Conservation (phyloP, 257 asterid genomes). For the Capsicum baccatum region DNA sequence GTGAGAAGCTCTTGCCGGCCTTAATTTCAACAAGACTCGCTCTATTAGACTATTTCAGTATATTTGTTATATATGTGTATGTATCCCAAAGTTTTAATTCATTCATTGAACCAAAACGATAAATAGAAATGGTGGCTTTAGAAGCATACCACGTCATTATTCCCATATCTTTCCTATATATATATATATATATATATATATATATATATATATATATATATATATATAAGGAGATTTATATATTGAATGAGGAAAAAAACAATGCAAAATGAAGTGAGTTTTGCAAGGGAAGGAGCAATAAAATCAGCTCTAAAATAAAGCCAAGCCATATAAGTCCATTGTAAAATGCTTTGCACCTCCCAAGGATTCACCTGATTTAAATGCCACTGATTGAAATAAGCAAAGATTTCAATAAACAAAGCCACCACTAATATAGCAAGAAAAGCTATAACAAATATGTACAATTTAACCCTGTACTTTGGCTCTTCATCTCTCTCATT, state of each 20-base stretch:
- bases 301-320: slow-evolving; percentile 67
- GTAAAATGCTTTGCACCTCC: slow-evolving; percentile 74
- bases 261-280: slow-evolving; percentile 70
- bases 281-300: slow-evolving; percentile 62
- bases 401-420: slow-evolving; percentile 62
- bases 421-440: slow-evolving; percentile 72
- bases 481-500: slow-evolving; percentile 74
- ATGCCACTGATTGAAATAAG: slow-evolving; percentile 73
- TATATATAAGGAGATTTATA: slow-evolving; percentile 54
- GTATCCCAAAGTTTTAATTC: too few relatives aligned
- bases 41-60: too few relatives aligned
- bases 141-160: too few relatives aligned
- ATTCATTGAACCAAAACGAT: too few relatives aligned
- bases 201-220: too few relatives aligned
- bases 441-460: slow-evolving; percentile 66
- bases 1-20: too few relatives aligned
- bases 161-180: too few relatives aligned
- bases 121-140: too few relatives aligned
- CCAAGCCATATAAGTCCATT: slow-evolving; percentile 77
- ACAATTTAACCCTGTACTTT: slow-evolving; percentile 63
- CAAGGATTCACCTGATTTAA: slow-evolving; percentile 65
- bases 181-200: slow-evolving; percentile 9
- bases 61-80: too few relatives aligned
- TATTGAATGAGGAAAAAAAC: slow-evolving; percentile 82
- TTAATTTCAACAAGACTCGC: too few relatives aligned